A percentile compares a stretch with the other conserved stretches of the same genome.
These are phyloP conservation scores for Picocystis salinarum DNA, from an alignment of 139 green algal genomes.

Conservation along the genomic window DNA sequence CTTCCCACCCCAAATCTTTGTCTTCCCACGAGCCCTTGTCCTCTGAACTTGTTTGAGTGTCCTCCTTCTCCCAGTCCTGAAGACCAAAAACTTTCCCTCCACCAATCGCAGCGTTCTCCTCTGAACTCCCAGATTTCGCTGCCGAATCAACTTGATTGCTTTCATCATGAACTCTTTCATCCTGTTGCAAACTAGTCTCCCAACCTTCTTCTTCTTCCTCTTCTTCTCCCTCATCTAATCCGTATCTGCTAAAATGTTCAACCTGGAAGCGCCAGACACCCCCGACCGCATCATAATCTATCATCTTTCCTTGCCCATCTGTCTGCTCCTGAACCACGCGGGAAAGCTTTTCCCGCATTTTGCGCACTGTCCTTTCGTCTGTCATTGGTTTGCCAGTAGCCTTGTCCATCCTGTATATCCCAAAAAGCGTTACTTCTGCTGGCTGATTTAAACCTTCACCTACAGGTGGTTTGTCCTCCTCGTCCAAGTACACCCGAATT, in stretches of 20 bases:
- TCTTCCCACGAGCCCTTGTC: too few relatives aligned
- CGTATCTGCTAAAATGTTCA: slow-evolving; percentile 85
- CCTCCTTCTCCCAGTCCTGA: too few relatives aligned
- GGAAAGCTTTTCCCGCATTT: slow-evolving; percentile 27
- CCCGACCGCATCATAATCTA: slow-evolving; percentile 43
- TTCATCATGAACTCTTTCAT: too few relatives aligned
- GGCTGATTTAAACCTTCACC: slow-evolving; percentile 61
- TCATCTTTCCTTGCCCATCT: slow-evolving; percentile 35
- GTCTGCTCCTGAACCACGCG: slow-evolving; percentile 30
- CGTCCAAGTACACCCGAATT: slow-evolving; percentile 49
- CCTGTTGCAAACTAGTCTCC: not conserved
- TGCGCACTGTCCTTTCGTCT: slow-evolving; percentile 20
- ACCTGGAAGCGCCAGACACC: slow-evolving; percentile 73
- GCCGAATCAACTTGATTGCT: too few relatives aligned
- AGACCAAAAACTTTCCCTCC: too few relatives aligned
- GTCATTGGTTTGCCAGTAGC: slow-evolving; percentile 25
- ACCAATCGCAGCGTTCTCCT: too few relatives aligned
- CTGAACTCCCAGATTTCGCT: too few relatives aligned
- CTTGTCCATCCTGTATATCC: slow-evolving; percentile 39
- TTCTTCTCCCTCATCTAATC: slow-evolving; percentile 29
- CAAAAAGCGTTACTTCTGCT: slow-evolving; percentile 52
- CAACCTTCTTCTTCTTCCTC: slow-evolving; percentile 19
- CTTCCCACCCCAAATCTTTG: too few relatives aligned
- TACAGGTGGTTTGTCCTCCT: slow-evolving; percentile 40
- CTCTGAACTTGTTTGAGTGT: too few relatives aligned